A percentile compares a stretch with the other conserved stretches of the same genome.
Evolutionary conservation across 768 basidiomycete species (phyloP).

Genomic region (Serendipita vermifera): DNA sequence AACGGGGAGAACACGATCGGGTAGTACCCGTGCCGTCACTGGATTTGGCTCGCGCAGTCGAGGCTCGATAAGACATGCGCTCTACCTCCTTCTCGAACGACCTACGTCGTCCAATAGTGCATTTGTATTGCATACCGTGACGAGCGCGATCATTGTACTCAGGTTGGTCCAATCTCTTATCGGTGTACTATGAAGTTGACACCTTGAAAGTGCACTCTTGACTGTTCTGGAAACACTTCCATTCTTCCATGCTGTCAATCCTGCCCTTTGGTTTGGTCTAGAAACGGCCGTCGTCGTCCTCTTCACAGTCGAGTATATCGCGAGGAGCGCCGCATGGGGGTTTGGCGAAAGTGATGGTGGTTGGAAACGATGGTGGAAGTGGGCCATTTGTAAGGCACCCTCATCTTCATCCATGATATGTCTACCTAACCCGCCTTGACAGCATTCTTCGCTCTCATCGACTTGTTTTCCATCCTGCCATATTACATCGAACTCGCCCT

Average conservation of each 20-base stretch:
- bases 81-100: slow-evolving; percentile 3
- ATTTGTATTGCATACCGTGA: background rate
- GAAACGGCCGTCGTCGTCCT: slow-evolving; percentile 74
- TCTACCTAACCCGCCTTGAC: background rate
- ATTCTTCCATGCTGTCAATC: slow-evolving; percentile 53
- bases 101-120: slow-evolving; percentile 5
- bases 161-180: background rate
- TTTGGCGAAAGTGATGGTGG: slow-evolving; percentile 25
- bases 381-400: slow-evolving; percentile 49
- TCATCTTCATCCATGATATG: background rate
- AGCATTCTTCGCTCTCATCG: slow-evolving; percentile 79
- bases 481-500: slow-evolving; percentile 80
- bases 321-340: slow-evolving; percentile 64
- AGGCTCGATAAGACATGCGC: background rate
- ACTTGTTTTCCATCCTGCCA: slow-evolving; percentile 72
- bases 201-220: slow-evolving; percentile 36
- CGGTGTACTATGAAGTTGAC: too few relatives aligned
- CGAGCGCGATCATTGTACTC: background rate
- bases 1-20: too few relatives aligned
- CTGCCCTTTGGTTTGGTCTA: slow-evolving; percentile 70
- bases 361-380: slow-evolving; percentile 46
- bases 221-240: slow-evolving; percentile 74
- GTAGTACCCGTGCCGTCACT: too few relatives aligned
- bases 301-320: slow-evolving; percentile 77
- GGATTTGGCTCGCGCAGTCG: too few relatives aligned